Base-by-base conservation (phyloP, 2,329 filamentous ascomycete genomes). In the Monosporascus sp. region DNA sequence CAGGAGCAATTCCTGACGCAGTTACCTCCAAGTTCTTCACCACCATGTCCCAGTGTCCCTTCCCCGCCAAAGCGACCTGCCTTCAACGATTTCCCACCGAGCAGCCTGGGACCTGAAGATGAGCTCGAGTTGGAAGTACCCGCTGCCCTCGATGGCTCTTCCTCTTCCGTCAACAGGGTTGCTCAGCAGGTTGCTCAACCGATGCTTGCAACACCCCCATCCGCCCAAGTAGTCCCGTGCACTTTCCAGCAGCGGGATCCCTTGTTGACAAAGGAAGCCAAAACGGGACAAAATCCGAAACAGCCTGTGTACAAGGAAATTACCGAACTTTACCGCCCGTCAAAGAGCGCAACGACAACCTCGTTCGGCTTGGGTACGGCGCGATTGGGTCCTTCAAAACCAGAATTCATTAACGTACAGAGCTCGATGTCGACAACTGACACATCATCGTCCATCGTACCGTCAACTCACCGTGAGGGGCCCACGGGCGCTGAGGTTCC, bases 101-200 rank as follows among this genome's bases (percentile, higher is more conserved):
- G 65, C 46, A 68, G 66, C 46, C 61, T 56, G 17, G 63, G 57
- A 7, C 56, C 56, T 37, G 68, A 69, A 31, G 66, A 67, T 40
- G 64, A 65, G 24, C 60, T 71, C 22, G 67, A 70, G n/a, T 50
- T 70, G 27, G 59, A 67, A 52, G 57, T 65, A 1, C 68, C 65
- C 19, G 60, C 50, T 11, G 61, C 61, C 1, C 59, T 68, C 19
- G 52, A 57, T 20, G 54, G 61, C 19, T 53, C 40, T 41, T 34
- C 52, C n/a, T 41, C 59, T 14, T 50, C 64, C 24, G 50, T 64
- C 51, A 65, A 66, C 36, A 65, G 61, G 47, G 46, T 55, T 49
- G 54, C 56, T 45, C 44, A 58, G 20, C 59, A 56, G 47, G 48
- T 57, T 50, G 53, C 55, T 49, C 40, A 57, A 22, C 59, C 56